Conservation (phyloP, 192 early-diverging fungal species). For the Endogone sp. region DNA sequence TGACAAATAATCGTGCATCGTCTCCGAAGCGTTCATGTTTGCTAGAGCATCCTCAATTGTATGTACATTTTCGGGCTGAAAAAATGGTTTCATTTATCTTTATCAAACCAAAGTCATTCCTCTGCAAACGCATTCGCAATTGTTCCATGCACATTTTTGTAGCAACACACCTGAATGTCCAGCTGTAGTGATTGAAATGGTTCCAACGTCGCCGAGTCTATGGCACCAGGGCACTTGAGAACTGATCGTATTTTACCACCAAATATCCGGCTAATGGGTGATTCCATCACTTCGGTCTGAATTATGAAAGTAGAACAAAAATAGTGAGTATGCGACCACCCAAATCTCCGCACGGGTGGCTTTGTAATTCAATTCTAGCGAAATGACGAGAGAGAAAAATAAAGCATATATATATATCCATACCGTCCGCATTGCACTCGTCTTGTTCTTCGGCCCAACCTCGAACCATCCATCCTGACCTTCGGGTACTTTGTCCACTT, state of each 20-base stretch:
- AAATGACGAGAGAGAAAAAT: too few species aligned
- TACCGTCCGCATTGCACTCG: conserved; percentile 54
- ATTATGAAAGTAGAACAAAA: conserved; percentile 5
- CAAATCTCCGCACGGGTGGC: neutral
- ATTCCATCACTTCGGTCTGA: conserved; percentile 59
- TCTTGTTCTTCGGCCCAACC: conserved; percentile 86
- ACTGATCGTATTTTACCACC: conserved; percentile 78
- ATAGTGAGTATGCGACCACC: neutral
- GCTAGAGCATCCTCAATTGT: conserved; percentile 84
- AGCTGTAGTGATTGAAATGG: conserved; percentile 86
- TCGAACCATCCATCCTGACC: conserved; percentile 75
- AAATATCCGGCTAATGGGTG: conserved; percentile 86
- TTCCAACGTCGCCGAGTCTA: conserved; percentile 80
- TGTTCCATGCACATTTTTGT: too few species aligned
- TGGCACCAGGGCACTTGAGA: conserved; percentile 63
- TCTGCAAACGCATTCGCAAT: too few species aligned
- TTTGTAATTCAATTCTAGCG: too few species aligned
- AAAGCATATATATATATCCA: too few species aligned
- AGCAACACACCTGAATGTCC: conserved; percentile 59
- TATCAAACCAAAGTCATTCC: conserved; percentile 8
- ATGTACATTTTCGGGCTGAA: conserved; percentile 51
- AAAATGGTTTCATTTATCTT: too few species aligned
- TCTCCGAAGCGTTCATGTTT: conserved; percentile 73
- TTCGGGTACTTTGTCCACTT: too few species aligned
- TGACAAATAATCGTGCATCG: conserved; percentile 76